A percentile compares a stretch with the other conserved stretches of the same genome.
phyloP scores from a whole-genome alignment of 2,329 filamentous ascomycete genomes.

The Meredithiella fracta region DNA sequence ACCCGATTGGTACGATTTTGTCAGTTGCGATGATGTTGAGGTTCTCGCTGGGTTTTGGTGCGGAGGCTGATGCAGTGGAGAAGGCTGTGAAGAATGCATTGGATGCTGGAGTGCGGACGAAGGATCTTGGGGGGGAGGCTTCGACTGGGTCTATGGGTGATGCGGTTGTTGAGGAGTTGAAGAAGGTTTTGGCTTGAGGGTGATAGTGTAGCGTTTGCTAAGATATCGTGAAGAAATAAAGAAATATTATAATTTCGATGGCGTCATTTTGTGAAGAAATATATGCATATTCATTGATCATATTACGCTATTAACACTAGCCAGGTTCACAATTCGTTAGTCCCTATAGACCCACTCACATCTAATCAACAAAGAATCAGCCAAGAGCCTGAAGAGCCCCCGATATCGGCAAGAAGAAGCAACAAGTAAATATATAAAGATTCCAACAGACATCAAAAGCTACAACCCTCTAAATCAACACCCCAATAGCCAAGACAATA shows the following conservation, averaged over 20 bases:
- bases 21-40: slow-evolving; percentile 92
- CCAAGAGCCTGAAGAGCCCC: no score
- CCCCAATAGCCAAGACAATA: no score
- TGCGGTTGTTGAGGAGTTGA: slow-evolving; percentile 56
- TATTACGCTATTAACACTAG: no score
- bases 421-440: no score
- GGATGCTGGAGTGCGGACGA: slow-evolving; percentile 62
- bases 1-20: slow-evolving; percentile 75
- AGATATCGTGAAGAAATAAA: no score
- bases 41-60: slow-evolving; percentile 69
- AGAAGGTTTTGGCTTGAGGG: slow-evolving; percentile 41
- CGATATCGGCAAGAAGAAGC: no score
- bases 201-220: background rate
- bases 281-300: background rate
- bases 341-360: no score
- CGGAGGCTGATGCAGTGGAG: slow-evolving; percentile 65
- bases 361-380: no score
- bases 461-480: background rate
- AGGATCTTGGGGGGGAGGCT: slow-evolving; percentile 65
- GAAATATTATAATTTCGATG: no score
- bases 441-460: no score
- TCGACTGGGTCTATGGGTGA: slow-evolving; percentile 63
- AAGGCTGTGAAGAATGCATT: slow-evolving; percentile 65
- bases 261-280: no score
- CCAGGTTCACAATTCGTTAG: no score